Percentiles rank a stretch among this genome's conserved stretches.
phyloP scores from a whole-genome alignment of 371 early-diverging fungal species.

The Mucor indicus region DNA sequence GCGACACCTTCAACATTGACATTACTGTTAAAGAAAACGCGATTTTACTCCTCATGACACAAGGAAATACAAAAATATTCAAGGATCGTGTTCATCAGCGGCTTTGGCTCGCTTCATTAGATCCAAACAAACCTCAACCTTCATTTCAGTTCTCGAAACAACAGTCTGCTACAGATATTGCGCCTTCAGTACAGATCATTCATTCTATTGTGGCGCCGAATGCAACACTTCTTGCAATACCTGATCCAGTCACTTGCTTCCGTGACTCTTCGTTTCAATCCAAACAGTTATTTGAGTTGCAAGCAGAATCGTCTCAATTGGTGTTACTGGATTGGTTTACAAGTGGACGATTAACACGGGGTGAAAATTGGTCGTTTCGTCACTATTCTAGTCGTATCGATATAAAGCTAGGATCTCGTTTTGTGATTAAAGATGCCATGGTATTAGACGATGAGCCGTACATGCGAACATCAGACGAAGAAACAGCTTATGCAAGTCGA shows the following conservation, averaged over 20 bases:
- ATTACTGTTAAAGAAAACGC: constrained; percentile 44
- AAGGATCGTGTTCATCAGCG: constrained; percentile 32
- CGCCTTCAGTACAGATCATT: constrained; percentile 47
- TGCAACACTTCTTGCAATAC: constrained; percentile 57
- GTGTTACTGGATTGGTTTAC: constrained; percentile 82
- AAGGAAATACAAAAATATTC: constrained; percentile 79
- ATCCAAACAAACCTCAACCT: too few relatives aligned
- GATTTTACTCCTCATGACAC: constrained; percentile 66
- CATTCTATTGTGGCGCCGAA: constrained; percentile 24
- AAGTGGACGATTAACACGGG: constrained; percentile 67
- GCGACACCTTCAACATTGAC: constrained; percentile 58
- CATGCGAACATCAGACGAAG: constrained; percentile 9
- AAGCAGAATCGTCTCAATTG: constrained; percentile 44
- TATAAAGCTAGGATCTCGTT: constrained; percentile 34
- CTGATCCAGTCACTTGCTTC: constrained; percentile 80
- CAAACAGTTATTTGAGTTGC: constrained; percentile 51
- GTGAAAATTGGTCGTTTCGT: constrained; percentile 72
- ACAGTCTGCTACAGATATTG: constrained; percentile 1
- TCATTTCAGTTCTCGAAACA: too few relatives aligned
- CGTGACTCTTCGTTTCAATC: constrained; percentile 60
- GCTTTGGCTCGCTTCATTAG: constrained; percentile 21
- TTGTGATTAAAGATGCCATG: constrained; percentile 62
- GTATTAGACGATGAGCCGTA: constrained; percentile 48
- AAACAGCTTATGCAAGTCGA: constrained; percentile 36
- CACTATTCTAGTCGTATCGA: constrained; percentile 64